phyloP scores from a whole-genome alignment of 2,329 filamentous ascomycete species.

The Penicillium sp. region DNA sequence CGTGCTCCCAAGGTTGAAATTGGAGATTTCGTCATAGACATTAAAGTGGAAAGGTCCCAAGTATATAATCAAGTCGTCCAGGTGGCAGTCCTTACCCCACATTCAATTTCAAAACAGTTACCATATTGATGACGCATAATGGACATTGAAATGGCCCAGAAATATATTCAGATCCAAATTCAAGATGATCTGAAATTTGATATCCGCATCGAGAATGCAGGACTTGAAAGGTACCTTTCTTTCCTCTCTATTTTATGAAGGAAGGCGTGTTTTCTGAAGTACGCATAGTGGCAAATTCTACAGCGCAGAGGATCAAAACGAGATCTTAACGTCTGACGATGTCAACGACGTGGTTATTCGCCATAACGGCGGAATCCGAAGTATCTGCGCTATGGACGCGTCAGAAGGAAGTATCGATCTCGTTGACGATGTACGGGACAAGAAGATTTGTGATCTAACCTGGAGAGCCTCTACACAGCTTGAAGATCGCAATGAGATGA shows the following conservation, averaged over 20 bases:
- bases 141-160: too few relatives aligned
- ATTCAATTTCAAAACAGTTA: too few relatives aligned
- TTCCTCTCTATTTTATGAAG: not conserved
- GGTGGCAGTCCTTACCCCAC: too few relatives aligned
- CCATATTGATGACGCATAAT: too few relatives aligned
- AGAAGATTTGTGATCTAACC: not conserved
- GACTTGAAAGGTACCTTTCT: not conserved
- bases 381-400: too few relatives aligned
- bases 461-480: not conserved
- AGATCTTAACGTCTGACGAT: not conserved
- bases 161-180: too few relatives aligned
- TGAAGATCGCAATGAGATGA: not conserved
- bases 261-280: not conserved
- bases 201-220: not conserved
- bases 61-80: too few relatives aligned
- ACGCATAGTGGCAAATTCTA: not conserved
- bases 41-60: too few relatives aligned
- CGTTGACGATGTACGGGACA: not conserved
- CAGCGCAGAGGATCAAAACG: not conserved
- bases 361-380: not conserved
- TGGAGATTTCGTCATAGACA: too few relatives aligned
- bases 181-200: too few relatives aligned
- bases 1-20: too few relatives aligned
- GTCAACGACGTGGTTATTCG: not conserved
- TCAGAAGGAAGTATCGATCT: too few relatives aligned